phyloP scores from a whole-genome alignment of 495 filamentous ascomycete species.

The Neurospora sp. region DNA sequence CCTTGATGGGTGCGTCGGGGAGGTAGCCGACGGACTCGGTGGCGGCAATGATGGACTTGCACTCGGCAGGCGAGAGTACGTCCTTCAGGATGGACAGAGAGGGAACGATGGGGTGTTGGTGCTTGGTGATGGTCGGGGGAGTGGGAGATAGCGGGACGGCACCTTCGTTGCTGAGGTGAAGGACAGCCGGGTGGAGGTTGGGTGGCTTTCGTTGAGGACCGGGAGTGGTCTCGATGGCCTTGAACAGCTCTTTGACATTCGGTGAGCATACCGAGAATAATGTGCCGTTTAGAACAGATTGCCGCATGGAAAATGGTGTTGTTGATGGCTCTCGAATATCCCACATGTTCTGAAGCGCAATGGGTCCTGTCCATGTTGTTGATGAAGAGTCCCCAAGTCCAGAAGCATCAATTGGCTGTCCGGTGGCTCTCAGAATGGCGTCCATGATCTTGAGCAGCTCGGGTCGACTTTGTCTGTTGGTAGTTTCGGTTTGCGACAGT shows the following conservation, averaged over 20 bases:
- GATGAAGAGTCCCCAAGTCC: conserved; percentile 1
- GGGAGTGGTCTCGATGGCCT: conserved; percentile 33
- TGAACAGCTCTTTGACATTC: conserved; percentile 15
- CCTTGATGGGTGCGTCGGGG: conserved; percentile 35
- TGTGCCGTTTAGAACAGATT: conserved; percentile 23
- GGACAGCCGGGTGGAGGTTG: conserved; percentile 36
- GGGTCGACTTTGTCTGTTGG: not conserved
- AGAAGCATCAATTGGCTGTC: conserved; percentile 23
- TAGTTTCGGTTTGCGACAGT: conserved; percentile 13
- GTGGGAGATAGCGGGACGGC: conserved; percentile 22
- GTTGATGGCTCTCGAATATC: conserved; percentile 15
- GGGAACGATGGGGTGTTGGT: conserved; percentile 32
- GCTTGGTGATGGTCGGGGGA: conserved; percentile 17
- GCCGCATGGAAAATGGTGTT: not conserved
- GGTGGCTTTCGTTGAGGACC: conserved; percentile 36
- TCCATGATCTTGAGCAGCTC: conserved; percentile 31
- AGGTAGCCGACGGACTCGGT: conserved; percentile 34
- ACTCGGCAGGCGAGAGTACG: conserved; percentile 30
- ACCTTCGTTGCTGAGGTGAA: conserved; percentile 28
- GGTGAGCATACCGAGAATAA: conserved; percentile 15
- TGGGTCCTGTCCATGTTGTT: conserved; percentile 5
- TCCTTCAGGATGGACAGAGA: conserved; percentile 27
- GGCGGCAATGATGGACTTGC: conserved; percentile 35
- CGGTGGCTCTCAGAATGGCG: conserved; percentile 30
- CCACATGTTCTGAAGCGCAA: conserved; percentile 26